Conservation (phyloP, 495 filamentous ascomycete genomes). For the Barbatosphaeria neglecta region DNA sequence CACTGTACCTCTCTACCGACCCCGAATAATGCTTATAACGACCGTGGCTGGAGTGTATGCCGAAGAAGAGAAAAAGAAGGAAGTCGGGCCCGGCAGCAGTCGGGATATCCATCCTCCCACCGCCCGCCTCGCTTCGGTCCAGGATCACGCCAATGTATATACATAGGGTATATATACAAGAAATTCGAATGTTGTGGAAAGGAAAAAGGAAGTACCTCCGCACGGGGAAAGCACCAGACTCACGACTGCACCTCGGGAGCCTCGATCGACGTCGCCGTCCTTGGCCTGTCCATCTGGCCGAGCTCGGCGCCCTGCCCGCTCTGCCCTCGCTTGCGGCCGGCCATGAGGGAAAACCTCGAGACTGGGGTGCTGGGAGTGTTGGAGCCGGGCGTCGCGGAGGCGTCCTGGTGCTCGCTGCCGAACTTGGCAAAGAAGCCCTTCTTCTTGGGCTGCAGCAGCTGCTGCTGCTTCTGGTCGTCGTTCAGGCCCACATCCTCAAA, state of each 20-base stretch:
- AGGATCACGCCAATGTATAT: too few relatives aligned
- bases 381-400: conserved; percentile 25
- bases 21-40: not conserved
- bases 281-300: conserved; percentile 26
- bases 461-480: conserved; percentile 44
- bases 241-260: conserved; percentile 24
- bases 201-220: not conserved
- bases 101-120: too few relatives aligned
- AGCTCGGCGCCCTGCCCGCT: conserved; percentile 64
- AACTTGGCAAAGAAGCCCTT: conserved; percentile 79
- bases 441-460: conserved; percentile 47
- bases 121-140: too few relatives aligned
- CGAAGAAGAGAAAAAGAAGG: too few relatives aligned
- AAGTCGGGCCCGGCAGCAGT: too few relatives aligned
- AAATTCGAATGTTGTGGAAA: not conserved
- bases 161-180: not conserved
- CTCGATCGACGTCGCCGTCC: conserved; percentile 15
- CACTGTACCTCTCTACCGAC: not conserved
- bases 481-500: conserved; percentile 90
- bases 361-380: conserved; percentile 22
- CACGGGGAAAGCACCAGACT: too few relatives aligned
- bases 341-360: conserved; percentile 53
- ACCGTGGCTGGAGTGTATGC: too few relatives aligned
- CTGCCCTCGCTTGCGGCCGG: conserved; percentile 61
- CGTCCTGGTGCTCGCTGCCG: conserved; percentile 42